These are phyloP conservation scores for Hevea brasiliensis DNA, from an alignment of 345 rosid species.

Conservation along the genomic window DNA sequence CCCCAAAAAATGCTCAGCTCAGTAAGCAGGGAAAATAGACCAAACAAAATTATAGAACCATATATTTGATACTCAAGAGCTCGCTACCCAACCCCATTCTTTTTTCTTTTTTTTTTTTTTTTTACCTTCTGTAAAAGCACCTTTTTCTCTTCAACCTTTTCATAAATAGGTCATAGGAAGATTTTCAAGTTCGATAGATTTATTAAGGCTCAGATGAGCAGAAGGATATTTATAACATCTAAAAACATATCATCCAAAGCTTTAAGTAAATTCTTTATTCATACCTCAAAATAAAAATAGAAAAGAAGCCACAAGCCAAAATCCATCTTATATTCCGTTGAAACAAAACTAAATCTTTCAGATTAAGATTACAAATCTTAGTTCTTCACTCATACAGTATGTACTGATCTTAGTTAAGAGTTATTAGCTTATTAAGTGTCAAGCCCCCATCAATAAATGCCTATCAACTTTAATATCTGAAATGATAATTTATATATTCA, in stretches of 20 bases:
- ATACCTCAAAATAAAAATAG: background rate
- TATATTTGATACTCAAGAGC: background rate
- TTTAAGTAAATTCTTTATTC: too few species aligned
- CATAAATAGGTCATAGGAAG: background rate
- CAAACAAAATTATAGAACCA: background rate
- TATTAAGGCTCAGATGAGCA: background rate
- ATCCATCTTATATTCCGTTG: background rate
- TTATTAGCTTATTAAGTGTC: background rate
- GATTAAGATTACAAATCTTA: background rate
- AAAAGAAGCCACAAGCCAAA: background rate
- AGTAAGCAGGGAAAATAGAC: background rate
- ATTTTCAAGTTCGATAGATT: background rate
- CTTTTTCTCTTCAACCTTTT: background rate
- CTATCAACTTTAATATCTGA: background rate
- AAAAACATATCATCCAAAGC: background rate
- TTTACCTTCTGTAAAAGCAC: background rate
- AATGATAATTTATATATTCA: background rate
- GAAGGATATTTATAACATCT: background rate
- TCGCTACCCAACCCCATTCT: too few species aligned
- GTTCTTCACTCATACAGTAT: constrained; percentile 3
- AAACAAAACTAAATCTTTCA: background rate
- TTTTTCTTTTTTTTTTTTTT: too few species aligned
- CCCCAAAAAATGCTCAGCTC: background rate
- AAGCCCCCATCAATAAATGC: too few species aligned
- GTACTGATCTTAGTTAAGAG: background rate